Evolutionary conservation across 352 stramenopile genomes (phyloP), one percentile per base, ranked within the genome.

Genomic region (Pythium rishiriense): DNA sequence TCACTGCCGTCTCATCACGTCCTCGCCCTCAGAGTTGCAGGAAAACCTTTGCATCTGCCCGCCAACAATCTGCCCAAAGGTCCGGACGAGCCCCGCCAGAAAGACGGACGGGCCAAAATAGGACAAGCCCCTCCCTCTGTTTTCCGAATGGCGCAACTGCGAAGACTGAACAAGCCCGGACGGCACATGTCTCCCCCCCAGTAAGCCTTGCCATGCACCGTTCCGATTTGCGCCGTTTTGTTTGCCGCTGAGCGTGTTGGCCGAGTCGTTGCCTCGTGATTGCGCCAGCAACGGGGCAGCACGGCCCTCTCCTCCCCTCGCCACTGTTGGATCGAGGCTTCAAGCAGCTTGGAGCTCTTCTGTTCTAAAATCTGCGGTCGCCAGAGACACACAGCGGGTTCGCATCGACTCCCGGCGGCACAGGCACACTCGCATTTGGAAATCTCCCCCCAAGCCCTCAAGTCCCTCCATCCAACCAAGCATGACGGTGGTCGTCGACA

Each of bases 401-500:
- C 2, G 35, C 35, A 42, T 7, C 35, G 35, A 35, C 9, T 2
- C 35, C 35, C 11, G 35, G 35, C 7, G 35, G 19, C 35, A 17
- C 35, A 42, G 35, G 19, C 35, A 42, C 35, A 14, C 3, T 42
- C 35, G 5, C 35, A 61, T 61, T 61, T 37, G 19, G 26, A 33
- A 61, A 52, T 61, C 28, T n/a, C 17, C 54, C 19, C 1, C 12
- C 28, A 19, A 24, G 17, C 48, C 26, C 48, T 51, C 46, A 41
- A 29, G 22, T 19, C 4, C 2, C 9, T 49, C 55, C 21, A n/a
- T 49, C 37, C 22, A 24, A 11, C 33, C 49, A 42, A 45, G 15
- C 26, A 41, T 66, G 59, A 66, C 59, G 17, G 59, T 66, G 21
- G 26, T 37, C 4, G 59, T 66, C 31, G 59, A 66, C 29, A 41